phyloP scores from a whole-genome alignment of 2,329 filamentous ascomycete species.

The Gyromitra esculenta region DNA sequence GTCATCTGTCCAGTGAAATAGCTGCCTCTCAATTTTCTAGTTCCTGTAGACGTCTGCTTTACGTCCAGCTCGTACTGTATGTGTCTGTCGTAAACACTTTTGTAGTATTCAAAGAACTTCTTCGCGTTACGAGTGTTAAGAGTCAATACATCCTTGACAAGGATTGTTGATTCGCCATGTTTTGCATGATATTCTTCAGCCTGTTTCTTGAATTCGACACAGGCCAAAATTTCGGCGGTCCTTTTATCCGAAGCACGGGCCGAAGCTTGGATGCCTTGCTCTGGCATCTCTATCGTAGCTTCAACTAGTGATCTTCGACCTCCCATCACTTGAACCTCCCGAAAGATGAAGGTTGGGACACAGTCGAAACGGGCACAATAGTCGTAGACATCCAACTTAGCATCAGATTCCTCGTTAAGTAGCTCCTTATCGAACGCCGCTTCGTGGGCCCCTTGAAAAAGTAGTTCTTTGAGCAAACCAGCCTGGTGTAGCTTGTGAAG shows the following conservation, averaged over 20 bases:
- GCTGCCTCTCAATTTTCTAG: slow-evolving; percentile 45
- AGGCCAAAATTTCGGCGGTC: slow-evolving; percentile 60
- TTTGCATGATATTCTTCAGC: slow-evolving; percentile 60
- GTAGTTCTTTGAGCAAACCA: slow-evolving; percentile 49
- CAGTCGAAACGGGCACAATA: slow-evolving; percentile 61
- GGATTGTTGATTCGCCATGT: slow-evolving; percentile 57
- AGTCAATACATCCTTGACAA: slow-evolving; percentile 58
- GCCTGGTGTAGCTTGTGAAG: slow-evolving; percentile 51
- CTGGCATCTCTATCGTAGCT: slow-evolving; percentile 60
- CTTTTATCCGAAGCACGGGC: slow-evolving; percentile 57
- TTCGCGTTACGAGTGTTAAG: slow-evolving; percentile 61
- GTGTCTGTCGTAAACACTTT: slow-evolving; percentile 53
- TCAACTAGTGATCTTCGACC: slow-evolving; percentile 52
- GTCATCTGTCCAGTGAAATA: slow-evolving; percentile 55
- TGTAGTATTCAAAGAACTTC: slow-evolving; percentile 61
- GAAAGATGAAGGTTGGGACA: slow-evolving; percentile 58
- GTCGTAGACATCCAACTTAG: slow-evolving; percentile 61
- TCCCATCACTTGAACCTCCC: slow-evolving; percentile 38
- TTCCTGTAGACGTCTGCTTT: slow-evolving; percentile 23
- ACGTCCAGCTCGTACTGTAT: slow-evolving; percentile 55
- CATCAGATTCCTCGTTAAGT: slow-evolving; percentile 57
- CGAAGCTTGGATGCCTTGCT: slow-evolving; percentile 59
- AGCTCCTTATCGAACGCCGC: slow-evolving; percentile 49
- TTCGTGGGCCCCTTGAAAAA: slow-evolving; percentile 44
- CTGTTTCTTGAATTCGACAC: slow-evolving; percentile 61